Conservation (phyloP, 495 filamentous ascomycete genomes). For the Terfezia claveryi region DNA sequence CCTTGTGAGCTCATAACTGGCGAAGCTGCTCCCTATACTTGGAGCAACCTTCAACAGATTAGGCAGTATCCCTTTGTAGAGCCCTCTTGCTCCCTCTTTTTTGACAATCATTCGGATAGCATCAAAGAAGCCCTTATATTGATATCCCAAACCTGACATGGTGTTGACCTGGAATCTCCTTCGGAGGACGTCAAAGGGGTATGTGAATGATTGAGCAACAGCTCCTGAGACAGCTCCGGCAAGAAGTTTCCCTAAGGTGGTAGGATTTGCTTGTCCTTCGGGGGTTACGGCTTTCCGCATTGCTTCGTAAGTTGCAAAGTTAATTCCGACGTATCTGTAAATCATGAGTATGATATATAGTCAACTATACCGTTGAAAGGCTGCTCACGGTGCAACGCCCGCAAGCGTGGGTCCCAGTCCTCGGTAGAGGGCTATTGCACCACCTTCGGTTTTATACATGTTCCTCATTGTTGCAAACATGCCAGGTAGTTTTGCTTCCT, state of each 20-base stretch:
- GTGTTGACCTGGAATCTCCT: conserved; percentile 96
- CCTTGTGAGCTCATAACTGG: conserved; percentile 81
- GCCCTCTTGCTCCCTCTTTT: conserved; percentile 50
- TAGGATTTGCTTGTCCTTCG: conserved; percentile 71
- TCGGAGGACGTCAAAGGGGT: conserved; percentile 80
- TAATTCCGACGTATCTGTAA: conserved; percentile 54
- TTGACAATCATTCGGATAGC: conserved; percentile 60
- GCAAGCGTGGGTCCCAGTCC: conserved; percentile 86
- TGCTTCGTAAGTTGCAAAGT: conserved; percentile 94
- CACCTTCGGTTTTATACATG: conserved; percentile 87
- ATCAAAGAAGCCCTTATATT: conserved; percentile 71
- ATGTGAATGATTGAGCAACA: conserved; percentile 91
- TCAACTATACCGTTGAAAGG: conserved; percentile 38
- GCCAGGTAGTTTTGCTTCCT: conserved; percentile 49
- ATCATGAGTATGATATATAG: neutral
- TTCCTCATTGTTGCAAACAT: conserved; percentile 67
- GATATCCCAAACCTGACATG: conserved; percentile 96
- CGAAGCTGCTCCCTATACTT: conserved; percentile 95
- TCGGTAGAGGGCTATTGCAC: conserved; percentile 60
- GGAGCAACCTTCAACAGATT: conserved; percentile 93
- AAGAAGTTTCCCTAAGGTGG: conserved; percentile 52
- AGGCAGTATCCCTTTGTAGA: conserved; percentile 85
- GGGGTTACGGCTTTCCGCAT: conserved; percentile 66
- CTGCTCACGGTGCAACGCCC: conserved; percentile 52
- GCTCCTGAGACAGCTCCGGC: conserved; percentile 89